Conservation (phyloP, 148 eudicot species). For the Rhododendron mucronatum region DNA sequence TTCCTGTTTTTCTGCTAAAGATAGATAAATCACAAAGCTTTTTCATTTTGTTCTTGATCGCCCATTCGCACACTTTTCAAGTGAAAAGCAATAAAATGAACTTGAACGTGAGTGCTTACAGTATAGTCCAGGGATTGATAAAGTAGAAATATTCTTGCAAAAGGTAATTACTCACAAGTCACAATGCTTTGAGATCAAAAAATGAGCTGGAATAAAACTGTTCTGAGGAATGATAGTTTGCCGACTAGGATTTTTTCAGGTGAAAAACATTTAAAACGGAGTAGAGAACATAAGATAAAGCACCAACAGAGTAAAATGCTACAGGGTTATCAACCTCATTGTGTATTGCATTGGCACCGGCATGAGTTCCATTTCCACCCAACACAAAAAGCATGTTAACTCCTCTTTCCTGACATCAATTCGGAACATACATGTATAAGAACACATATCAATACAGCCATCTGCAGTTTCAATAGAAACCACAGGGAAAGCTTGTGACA, state of each 20-base stretch:
- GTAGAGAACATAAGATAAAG: not conserved
- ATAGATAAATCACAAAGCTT: not conserved
- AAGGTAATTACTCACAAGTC: not conserved
- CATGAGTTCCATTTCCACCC: slow-evolving; percentile 99
- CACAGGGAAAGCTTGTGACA: not conserved
- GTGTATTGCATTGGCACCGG: slow-evolving; percentile 95
- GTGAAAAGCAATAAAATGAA: not conserved
- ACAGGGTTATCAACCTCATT: slow-evolving; percentile 55
- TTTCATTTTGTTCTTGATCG: not conserved
- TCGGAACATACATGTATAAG: not conserved
- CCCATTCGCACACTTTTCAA: not conserved
- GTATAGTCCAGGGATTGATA: not conserved
- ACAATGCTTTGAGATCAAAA: not conserved
- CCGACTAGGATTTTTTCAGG: not conserved
- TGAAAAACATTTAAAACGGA: not conserved
- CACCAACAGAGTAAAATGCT: not conserved
- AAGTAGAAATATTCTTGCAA: not conserved
- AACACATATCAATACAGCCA: not conserved
- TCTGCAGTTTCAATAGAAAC: not conserved
- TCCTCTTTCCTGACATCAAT: slow-evolving; percentile 70
- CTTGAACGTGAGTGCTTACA: not conserved
- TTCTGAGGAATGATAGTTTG: not conserved
- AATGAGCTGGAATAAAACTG: not conserved
- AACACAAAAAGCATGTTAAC: slow-evolving; percentile 94
- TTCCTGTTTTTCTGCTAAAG: not conserved